Evolutionary conservation across 169 alveolate genomes (phyloP), one percentile per base, ranked within the genome.

Genomic region (Eimeria sp.): DNA sequence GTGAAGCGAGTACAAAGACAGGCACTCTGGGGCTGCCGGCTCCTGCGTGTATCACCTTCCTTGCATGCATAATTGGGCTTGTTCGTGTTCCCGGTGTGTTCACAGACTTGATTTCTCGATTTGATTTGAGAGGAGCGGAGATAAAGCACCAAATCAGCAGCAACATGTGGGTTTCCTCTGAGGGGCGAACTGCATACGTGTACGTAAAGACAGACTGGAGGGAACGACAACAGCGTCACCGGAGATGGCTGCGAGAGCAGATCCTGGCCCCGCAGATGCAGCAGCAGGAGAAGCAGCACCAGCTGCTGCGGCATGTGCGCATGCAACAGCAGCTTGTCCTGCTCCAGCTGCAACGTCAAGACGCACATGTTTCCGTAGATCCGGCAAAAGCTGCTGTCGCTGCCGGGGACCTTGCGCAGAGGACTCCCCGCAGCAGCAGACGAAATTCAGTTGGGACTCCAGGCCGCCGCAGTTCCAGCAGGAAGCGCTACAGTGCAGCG

Each of bases 121-220:
- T 96, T 67, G 98, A 92, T 27, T 82, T 98, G 49, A 90, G 57
- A 18, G 98, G 96, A 22, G 97, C 97, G 63, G 96, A 92, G 80
- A 63, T 98, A 43, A 97, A 95, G 22, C 97, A 98, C 25, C 96
- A 96, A 49, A 87, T 98, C n/a, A 96, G 98, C 82, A 96, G 98
- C 96, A 98, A 94, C 94, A 97, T 98, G 99, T 95, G 95, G 97
- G 98, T 96, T 43, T 97, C 98, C 57, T 97, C 97, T 45, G 99
- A 98, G 87, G 97, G 98, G 40, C 96, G 98, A 5, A 97, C 97
- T 76, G 97, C 98, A 82, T 98, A 97, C 97, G 94, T 98, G 5
- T 98, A 98, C 96, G 98, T 98, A 22, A 98, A 98, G 89, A 88
- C 94, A 49, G 89, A 97, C 97, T 98, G 99, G 99, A 78, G 96